Evolutionary conservation across 2,329 filamentous ascomycete species (phyloP).

Genomic region (Aphanocladium album): DNA sequence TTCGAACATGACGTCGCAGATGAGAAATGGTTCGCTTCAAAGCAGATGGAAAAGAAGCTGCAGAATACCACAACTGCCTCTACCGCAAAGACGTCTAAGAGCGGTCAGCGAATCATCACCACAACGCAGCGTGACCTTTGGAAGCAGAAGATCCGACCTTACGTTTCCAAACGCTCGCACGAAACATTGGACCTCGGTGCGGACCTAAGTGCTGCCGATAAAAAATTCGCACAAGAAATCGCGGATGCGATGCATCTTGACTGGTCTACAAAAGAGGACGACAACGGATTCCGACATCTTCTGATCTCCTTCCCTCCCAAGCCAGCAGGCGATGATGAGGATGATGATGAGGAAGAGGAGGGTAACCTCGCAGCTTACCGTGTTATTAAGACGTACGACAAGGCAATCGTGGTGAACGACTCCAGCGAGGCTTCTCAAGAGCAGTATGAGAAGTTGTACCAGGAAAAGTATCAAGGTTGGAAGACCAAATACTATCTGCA

Average conservation of each 20-base stretch:
- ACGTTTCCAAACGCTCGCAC: slow-evolving; percentile 63
- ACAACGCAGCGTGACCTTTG: slow-evolving; percentile 78
- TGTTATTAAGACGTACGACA: slow-evolving; percentile 86
- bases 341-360: slow-evolving; percentile 64
- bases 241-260: slow-evolving; percentile 57
- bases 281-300: slow-evolving; percentile 49
- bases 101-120: slow-evolving; percentile 65
- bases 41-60: slow-evolving; percentile 64
- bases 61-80: slow-evolving; percentile 51
- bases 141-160: slow-evolving; percentile 73
- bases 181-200: slow-evolving; percentile 68
- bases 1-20: slow-evolving; percentile 89
- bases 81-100: slow-evolving; percentile 48
- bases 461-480: slow-evolving; percentile 86
- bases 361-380: slow-evolving; percentile 81
- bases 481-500: slow-evolving; percentile 88
- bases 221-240: slow-evolving; percentile 87
- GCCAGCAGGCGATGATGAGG: slow-evolving; percentile 53
- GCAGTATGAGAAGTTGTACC: slow-evolving; percentile 77
- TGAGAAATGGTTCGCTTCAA: slow-evolving; percentile 86
- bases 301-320: slow-evolving; percentile 45
- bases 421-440: slow-evolving; percentile 73
- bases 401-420: slow-evolving; percentile 76
- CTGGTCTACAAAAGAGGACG: slow-evolving; percentile 55
- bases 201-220: slow-evolving; percentile 73